Conservation (phyloP, 371 early-diverging fungal genomes). For the Batrachochytrium dendrobatidis region DNA sequence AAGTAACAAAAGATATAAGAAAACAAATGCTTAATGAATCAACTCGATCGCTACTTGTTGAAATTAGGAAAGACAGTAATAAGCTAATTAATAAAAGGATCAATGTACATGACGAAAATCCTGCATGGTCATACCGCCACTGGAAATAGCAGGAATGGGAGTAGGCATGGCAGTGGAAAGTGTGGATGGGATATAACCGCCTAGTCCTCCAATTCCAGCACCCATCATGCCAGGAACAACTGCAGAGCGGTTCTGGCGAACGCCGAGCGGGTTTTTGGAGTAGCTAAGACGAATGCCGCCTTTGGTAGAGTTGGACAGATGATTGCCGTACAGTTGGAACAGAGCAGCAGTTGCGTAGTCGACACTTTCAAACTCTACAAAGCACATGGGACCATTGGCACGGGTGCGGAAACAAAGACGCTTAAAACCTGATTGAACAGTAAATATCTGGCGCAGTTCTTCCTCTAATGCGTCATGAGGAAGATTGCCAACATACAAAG, state of each 20-base stretch:
- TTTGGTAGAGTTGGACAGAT: conserved; percentile 73
- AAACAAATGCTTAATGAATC: too few relatives aligned
- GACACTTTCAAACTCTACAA: conserved; percentile 74
- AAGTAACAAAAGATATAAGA: too few relatives aligned
- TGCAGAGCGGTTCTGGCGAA: conserved; percentile 20
- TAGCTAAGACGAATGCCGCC: conserved; percentile 87
- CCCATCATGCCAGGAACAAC: too few relatives aligned
- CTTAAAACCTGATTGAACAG: conserved; percentile 68
- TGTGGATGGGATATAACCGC: too few relatives aligned
- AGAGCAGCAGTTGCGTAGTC: conserved; percentile 79
- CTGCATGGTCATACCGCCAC: too few relatives aligned
- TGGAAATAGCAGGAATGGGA: too few relatives aligned
- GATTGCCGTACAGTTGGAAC: conserved; percentile 68
- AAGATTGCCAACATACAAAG: conserved; percentile 92
- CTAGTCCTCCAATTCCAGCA: too few relatives aligned
- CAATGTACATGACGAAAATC: too few relatives aligned
- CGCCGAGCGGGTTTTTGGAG: conserved; percentile 90
- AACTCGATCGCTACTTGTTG: too few relatives aligned
- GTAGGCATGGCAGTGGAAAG: too few relatives aligned
- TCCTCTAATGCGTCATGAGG: conserved; percentile 75
- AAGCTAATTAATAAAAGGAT: too few relatives aligned
- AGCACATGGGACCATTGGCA: conserved; percentile 83
- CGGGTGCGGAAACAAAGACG: conserved; percentile 78
- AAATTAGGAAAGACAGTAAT: too few relatives aligned
- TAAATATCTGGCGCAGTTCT: conserved; percentile 72